Base-by-base conservation (phyloP, 352 stramenopile genomes). In the Saprolegnia diclina region DNA sequence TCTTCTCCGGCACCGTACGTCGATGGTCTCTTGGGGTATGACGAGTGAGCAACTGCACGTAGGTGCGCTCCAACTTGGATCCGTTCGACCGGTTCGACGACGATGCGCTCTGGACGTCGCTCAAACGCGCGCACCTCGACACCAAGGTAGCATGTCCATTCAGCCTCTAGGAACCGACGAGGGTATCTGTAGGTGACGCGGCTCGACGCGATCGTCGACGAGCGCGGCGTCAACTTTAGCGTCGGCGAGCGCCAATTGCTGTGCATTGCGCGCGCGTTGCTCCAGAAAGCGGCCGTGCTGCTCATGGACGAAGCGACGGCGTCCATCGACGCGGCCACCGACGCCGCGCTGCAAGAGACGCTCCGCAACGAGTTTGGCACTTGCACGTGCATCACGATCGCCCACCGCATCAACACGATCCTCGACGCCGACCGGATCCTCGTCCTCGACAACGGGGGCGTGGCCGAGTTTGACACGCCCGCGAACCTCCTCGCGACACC, bases 281-380 rank as follows among this genome's bases (percentile, higher is more conserved):
- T 99, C 3, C 87, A 89, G 45, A 83, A 94, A 26, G 94, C 91
- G 56, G 72, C 75, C 14, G 96, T 99, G 38, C 85, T 99, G 40
- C 74, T 99, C 2, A 97, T 99, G 85, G 97, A 99, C 70, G 97
- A 99, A 77, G 97, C 97, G 2, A 99, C 97, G 10, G 90, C 90
- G 16, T 94, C 87, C 10, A 95, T 97, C 52, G 91, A 97, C 67
- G 82, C 75, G 52, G 74, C 72, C 4, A 82, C 76, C 22, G 89
- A 97, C 76, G 63, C 72, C 6, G 57, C 76, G 14, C 91, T 92
- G 52, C 80, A 84, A 46, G 44, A 72, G 11, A 59, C 48, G 53
- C 53, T 69, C 29, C 45, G 45, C n/a, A 19, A 19, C n/a, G 74
- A 73, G 32, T 98, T 98, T 71, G 54, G 65, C 11, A 66, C 82